phyloP scores from a whole-genome alignment of 2,329 filamentous ascomycete genomes.

The Dryadomyces quercivorus region DNA sequence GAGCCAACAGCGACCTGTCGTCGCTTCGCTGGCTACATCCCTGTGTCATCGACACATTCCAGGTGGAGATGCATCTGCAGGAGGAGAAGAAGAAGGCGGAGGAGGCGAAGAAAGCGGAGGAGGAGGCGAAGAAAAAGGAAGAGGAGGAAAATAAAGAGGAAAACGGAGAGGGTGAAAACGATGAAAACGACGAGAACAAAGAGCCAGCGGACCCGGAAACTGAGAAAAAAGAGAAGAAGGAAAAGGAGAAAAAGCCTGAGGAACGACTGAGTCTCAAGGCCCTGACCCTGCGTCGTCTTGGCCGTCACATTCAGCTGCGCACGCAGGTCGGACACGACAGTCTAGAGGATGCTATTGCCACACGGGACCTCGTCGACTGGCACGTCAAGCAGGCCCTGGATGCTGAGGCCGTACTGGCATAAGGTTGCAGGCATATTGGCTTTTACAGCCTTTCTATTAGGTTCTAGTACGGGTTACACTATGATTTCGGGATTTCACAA shows the following conservation, averaged over 20 bases:
- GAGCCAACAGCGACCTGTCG: not conserved
- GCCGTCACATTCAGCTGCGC: not conserved
- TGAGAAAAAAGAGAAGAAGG: not conserved
- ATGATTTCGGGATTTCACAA: no score
- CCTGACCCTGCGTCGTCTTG: not conserved
- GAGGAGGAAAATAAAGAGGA: not conserved
- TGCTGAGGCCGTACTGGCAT: no score
- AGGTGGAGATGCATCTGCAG: not conserved
- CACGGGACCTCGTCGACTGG: not conserved
- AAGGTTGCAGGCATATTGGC: no score
- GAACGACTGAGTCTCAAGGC: not conserved
- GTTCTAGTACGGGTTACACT: no score
- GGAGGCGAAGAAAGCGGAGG: not conserved
- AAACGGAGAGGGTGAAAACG: not conserved
- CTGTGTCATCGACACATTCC: not conserved
- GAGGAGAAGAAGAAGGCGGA: not conserved
- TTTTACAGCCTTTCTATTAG: no score
- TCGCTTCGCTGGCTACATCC: not conserved
- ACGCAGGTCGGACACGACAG: not conserved
- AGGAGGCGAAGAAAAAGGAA: not conserved
- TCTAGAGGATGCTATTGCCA: not conserved
- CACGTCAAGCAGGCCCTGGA: conserved; percentile 9
- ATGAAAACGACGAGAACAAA: no score
- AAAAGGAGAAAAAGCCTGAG: not conserved
- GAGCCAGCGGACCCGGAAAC: not conserved